Base-by-base conservation (phyloP, 2,329 filamentous ascomycete genomes). In the Amylocarpus encephaloides region DNA sequence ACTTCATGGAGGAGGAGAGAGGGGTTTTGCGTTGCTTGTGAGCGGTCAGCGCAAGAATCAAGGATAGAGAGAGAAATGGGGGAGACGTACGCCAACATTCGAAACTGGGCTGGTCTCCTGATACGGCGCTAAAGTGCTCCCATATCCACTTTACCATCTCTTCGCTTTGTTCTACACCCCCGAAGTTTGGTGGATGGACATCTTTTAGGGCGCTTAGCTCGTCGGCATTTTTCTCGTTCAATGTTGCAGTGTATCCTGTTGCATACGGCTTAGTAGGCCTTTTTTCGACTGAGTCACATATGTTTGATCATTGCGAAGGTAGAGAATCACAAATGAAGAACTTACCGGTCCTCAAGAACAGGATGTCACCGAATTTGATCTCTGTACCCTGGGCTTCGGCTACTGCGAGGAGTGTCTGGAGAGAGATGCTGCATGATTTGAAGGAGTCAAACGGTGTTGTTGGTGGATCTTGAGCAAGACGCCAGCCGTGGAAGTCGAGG, bases 261-360 rank as follows among this genome's bases (percentile, higher is more conserved):
- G 22, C 7, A 26, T 26, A 4, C 22, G 7, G 7, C 7, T 26
- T 26, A 26, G 22, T 7, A 4, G 22, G 22, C 22, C 22, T 26
- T 7, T 26, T 26, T 26, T 26, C 22, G 4, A 26, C 4, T 26
- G 22, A n/a, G 22, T 26, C 22, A 4, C 22, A 4, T 26, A 4
- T 7, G 22, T 26, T 26, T 26, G 22, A 26, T 7, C 22, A 26
- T 26, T 7, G 7, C 4, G 7, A 26, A 36, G 16, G 10, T 3
- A 13, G 3, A 9, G 41, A 10, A 7, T 11, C 9, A 15, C 13
- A 13, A 26, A 5, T 5, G 10, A 29, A 61, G 56, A 70, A 70
- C 60, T 71, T 77, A 6, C 75, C 73, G 58, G 59, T 70, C 5
- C 76, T 69, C 15, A 76, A 66, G 50, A 78, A 64, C 6, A 78